These are phyloP conservation scores for Trichocladium antarcticum DNA, from an alignment of 495 filamentous ascomycete genomes.

Conservation along the genomic window DNA sequence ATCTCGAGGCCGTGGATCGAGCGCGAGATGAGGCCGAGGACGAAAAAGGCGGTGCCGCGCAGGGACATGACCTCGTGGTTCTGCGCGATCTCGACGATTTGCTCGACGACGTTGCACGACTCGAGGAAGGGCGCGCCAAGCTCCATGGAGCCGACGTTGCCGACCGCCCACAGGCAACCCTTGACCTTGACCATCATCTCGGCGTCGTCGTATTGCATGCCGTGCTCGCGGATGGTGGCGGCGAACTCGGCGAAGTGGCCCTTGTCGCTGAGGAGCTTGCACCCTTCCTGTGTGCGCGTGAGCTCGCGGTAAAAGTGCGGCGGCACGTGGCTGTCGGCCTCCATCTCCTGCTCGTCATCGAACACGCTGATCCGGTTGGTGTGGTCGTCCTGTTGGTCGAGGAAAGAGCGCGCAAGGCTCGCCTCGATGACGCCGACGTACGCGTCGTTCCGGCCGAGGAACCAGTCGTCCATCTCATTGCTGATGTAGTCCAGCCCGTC, in stretches of 20 bases:
- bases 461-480: constrained; percentile 99
- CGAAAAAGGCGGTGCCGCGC: constrained; percentile 92
- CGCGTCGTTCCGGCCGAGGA: constrained; percentile 83
- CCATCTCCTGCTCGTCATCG: constrained; percentile 42
- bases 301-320: constrained; percentile 96
- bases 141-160: constrained; percentile 97
- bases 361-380: constrained; percentile 43
- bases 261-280: constrained; percentile 77
- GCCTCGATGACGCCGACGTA: constrained; percentile 95
- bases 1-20: constrained; percentile 89
- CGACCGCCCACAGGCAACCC: constrained; percentile 93
- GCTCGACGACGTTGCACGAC: constrained; percentile 70
- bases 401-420: constrained; percentile 78
- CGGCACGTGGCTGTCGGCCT: constrained; percentile 53
- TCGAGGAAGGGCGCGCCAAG: constrained; percentile 89
- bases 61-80: constrained; percentile 78
- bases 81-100: constrained; percentile 79
- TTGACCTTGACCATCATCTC: constrained; percentile 91
- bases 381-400: constrained; percentile 49
- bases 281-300: constrained; percentile 84
- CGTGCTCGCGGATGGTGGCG: constrained; percentile 72
- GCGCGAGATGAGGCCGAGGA: constrained; percentile 81
- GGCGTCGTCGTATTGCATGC: constrained; percentile 68
- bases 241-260: constrained; percentile 94
- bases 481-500: constrained; percentile 97